These are phyloP conservation scores for Fusarium haematococcum DNA, from an alignment of 2,329 filamentous ascomycete genomes.

Conservation along the genomic window DNA sequence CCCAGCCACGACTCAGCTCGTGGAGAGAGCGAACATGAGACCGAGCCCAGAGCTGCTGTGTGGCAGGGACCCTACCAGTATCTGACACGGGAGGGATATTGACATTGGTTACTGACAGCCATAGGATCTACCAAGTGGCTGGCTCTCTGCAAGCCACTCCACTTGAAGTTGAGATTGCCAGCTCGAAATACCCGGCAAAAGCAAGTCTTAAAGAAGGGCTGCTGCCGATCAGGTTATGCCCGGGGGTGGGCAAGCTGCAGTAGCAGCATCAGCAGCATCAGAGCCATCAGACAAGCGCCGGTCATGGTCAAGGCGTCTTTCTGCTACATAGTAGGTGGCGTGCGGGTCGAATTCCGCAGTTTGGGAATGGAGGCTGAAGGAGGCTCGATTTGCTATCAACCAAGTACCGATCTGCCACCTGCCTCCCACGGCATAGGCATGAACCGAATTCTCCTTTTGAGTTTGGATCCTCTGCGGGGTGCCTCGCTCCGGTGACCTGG, in stretches of 20 bases:
- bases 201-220: neutral
- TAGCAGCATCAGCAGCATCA: neutral
- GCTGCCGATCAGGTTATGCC: neutral
- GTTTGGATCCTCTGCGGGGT: slow-evolving; percentile 13
- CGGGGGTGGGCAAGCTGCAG: neutral
- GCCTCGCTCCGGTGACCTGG: slow-evolving; percentile 9
- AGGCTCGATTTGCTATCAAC: neutral
- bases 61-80: neutral
- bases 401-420: neutral
- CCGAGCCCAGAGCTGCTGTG: neutral
- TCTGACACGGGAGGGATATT: neutral
- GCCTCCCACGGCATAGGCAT: neutral
- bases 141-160: neutral
- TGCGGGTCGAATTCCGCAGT: neutral
- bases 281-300: neutral
- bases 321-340: neutral
- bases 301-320: neutral
- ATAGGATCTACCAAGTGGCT: neutral
- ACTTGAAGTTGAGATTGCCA: neutral
- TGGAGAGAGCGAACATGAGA: neutral
- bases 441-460: slow-evolving; percentile 1
- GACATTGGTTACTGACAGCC: neutral
- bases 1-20: neutral
- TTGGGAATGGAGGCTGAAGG: slow-evolving; percentile 24
- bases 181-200: neutral